Percentiles rank a stretch among this genome's conserved stretches.
Conservation (phyloP, 805 yeast genomes). For the Starmerella gropengiesseri region DNA sequence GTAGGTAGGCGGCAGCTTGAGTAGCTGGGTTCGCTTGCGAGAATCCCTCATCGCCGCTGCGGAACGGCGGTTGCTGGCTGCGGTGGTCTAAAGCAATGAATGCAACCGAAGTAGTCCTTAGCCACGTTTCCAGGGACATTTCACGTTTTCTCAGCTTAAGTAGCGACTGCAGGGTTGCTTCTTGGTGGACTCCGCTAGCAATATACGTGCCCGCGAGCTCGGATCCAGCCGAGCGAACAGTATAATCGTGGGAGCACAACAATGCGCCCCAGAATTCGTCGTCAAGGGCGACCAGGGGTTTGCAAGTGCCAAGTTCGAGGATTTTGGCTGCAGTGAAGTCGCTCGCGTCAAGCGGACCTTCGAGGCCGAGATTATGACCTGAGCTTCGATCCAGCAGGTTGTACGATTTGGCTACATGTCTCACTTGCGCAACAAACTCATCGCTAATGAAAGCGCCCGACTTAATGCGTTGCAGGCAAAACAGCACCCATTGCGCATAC, state of each 20-base stretch:
- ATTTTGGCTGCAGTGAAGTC: background rate
- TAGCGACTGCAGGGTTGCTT: slow-evolving; percentile 5
- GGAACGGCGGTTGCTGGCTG: background rate
- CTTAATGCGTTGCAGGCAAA: slow-evolving; percentile 1
- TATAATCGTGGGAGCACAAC: slow-evolving; percentile 1
- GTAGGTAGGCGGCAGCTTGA: background rate
- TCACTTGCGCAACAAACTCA: background rate
- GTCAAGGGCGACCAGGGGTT: background rate
- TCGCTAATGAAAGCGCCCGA: background rate
- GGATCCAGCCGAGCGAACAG: slow-evolving; percentile 11
- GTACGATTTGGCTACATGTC: background rate
- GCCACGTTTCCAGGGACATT: slow-evolving; percentile 8
- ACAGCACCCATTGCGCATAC: slow-evolving; percentile 6
- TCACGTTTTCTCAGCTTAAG: slow-evolving; percentile 1
- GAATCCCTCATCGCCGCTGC: slow-evolving; percentile 6
- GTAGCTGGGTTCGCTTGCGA: background rate
- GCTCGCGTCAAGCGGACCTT: background rate
- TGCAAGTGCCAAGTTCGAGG: background rate
- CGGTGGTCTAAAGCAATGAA: slow-evolving; percentile 7
- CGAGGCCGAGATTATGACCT: no score
- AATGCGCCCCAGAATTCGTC: slow-evolving; percentile 5
- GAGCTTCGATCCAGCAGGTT: no score
- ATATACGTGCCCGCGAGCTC: slow-evolving; percentile 9
- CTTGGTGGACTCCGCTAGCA: slow-evolving; percentile 12
- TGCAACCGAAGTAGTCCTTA: slow-evolving; percentile 6